Conservation (phyloP, 345 rosid genomes). For the Syzygium jambos region DNA sequence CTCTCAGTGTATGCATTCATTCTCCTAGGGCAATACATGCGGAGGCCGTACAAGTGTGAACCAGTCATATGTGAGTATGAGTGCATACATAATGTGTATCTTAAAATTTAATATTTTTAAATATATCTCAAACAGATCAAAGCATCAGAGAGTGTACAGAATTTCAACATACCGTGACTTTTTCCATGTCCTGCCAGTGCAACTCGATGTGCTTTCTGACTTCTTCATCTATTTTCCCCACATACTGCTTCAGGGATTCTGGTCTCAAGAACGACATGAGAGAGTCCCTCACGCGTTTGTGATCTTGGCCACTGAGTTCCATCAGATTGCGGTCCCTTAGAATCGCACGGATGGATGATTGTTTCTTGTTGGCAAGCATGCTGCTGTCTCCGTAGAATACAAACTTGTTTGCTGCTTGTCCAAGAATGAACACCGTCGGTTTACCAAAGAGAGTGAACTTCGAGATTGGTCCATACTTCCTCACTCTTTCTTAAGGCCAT, state of each 20-base stretch:
- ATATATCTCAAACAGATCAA: neutral
- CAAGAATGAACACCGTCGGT: conserved; percentile 26
- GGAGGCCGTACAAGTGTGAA: neutral
- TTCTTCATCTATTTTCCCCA: conserved; percentile 43
- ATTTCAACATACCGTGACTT: fast-evolving
- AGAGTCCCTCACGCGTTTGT: conserved; percentile 33
- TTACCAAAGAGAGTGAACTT: conserved; percentile 42
- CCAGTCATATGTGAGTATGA: neutral
- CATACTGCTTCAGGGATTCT: conserved; percentile 37
- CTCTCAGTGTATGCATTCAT: neutral
- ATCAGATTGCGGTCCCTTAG: conserved; percentile 25
- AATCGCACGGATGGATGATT: conserved; percentile 13
- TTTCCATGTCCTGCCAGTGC: neutral
- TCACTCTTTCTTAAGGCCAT: conserved; percentile 25
- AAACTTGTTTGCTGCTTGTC: conserved; percentile 43
- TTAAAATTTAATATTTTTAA: no score
- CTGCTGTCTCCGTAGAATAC: conserved; percentile 22
- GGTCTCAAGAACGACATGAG: conserved; percentile 37
- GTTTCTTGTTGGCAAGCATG: conserved; percentile 18
- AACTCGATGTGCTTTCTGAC: conserved; percentile 32
- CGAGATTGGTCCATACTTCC: conserved; percentile 33
- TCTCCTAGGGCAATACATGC: neutral
- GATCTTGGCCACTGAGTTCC: conserved; percentile 34
- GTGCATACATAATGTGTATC: neutral
- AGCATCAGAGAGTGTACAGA: neutral